Evolutionary conservation across 768 basidiomycete genomes (phyloP), one percentile per base, ranked within the genome.

Genomic region (Termitomyces bulborhizus): DNA sequence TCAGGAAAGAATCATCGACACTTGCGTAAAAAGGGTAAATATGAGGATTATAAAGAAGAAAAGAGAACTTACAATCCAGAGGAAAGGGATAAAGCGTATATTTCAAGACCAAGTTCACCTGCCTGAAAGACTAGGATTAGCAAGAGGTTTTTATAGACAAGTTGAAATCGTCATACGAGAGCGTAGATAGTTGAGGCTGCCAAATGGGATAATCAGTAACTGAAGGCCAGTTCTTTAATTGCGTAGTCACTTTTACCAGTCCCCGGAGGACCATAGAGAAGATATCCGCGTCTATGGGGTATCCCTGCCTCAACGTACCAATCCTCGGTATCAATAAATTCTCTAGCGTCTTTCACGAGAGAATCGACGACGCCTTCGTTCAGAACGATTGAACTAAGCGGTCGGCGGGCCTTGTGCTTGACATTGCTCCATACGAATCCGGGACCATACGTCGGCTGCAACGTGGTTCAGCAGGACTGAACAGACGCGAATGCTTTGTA

Each of bases 91-190:
- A 85, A 62, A 1, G 79, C 71, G 63, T 90, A 94, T 53, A 96
- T 92, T 68, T 94, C 90, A n/a, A 96, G 76, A 4, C 84, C 82
- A 9, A 95, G 74, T 65, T 90, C 89, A 6, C 79, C 77, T 6
- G 77, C 77, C 73, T 74, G 40, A 6, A 3, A n/a, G 18, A 45
- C 24, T 44, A 43, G 32, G 56, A 51, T 58, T 42, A 52, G 29
- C 27, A 31, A 26, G 29, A 13, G 9, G 6, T 48, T 46, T 36
- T 13, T 6, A n/a, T 3, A 18, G 7, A 29, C 12, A 12, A 40
- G 11, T 7, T n/a, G 32, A 32, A 0, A 41, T 24, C 27, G 26
- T 44, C 69, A 56, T 64, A 75, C 76, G 26, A 82, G 67, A 12
- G 80, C 80, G 53, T 82, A 81, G 13, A 82, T 80, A 0, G 80